Conservation (phyloP, 306 rosid species). For the barrel medic (Medicago truncatula) region MtrunA17r5.0-ANR NC_053049.1:34741001-34741500, state of each 20-base stretch:
- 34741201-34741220: no score
- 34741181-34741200: no score
- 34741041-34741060: conserved; percentile 71
- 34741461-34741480: not conserved
- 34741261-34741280: no score
- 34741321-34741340: not conserved
- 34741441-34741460: not conserved
- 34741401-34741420: not conserved
- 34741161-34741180: no score
- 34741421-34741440: not conserved
- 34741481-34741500: not conserved
- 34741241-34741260: no score
- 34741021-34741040: conserved; percentile 79
- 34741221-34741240: no score
- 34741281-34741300: not conserved
- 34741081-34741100: conserved; percentile 24
- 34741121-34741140: no score
- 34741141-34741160: no score
- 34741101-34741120: not conserved
- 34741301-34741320: not conserved
- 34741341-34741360: not conserved
- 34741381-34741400: not conserved
- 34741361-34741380: not conserved
- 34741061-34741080: conserved; percentile 70
- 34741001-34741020: conserved; percentile 86